These are phyloP conservation scores for Kwoniella shivajii DNA, from an alignment of 1,284 basidiomycete genomes.

Conservation along the genomic window DNA sequence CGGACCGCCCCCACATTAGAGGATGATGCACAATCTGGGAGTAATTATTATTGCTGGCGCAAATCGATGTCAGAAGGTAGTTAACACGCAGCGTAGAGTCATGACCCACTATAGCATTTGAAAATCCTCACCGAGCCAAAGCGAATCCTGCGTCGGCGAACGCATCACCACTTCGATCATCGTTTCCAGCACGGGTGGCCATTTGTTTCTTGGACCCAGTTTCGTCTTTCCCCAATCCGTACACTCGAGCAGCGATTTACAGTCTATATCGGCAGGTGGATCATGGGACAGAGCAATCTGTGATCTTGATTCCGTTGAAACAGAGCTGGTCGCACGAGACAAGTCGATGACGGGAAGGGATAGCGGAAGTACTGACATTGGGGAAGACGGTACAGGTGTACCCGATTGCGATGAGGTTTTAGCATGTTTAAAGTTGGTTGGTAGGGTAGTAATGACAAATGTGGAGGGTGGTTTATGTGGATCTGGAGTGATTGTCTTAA, in stretches of 20 bases:
- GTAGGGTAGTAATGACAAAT: background rate
- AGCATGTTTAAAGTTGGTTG: background rate
- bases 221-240: conserved; percentile 29
- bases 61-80: background rate
- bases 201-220: conserved; percentile 21
- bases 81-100: background rate
- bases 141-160: conserved; percentile 21
- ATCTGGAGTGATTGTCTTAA: conserved; percentile 59
- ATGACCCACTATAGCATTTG: conserved; percentile 28
- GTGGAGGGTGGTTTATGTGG: conserved; percentile 61
- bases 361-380: too few species aligned
- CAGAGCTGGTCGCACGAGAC: background rate
- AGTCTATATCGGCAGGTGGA: background rate
- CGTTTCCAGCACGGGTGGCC: conserved; percentile 22
- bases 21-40: conserved; percentile 21
- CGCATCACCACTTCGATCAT: conserved; percentile 22
- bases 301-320: background rate
- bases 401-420: background rate
- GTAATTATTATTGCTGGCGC: conserved; percentile 21
- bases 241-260: conserved; percentile 14
- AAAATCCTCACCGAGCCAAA: conserved; percentile 32
- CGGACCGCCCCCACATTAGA: conserved; percentile 17
- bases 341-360: background rate
- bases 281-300: background rate
- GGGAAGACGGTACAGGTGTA: background rate